Conservation (phyloP, 495 filamentous ascomycete genomes). For the Cercophora samala region DNA sequence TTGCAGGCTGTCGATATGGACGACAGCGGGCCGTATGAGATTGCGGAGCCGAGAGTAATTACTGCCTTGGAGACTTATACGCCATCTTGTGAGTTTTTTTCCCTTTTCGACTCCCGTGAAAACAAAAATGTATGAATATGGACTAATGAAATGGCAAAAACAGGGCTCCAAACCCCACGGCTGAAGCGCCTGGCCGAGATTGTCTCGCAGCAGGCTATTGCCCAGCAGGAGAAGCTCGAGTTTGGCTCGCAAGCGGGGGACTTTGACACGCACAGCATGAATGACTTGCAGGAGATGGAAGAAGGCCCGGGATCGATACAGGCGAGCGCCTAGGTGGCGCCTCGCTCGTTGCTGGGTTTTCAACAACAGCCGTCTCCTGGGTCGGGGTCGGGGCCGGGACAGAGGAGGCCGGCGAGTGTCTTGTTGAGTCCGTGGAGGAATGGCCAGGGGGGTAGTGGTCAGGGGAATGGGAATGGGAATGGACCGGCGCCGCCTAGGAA, state of each 20-base stretch:
- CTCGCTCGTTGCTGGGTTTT: slow-evolving; percentile 9
- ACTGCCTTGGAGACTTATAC: slow-evolving; percentile 97
- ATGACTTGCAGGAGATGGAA: slow-evolving; percentile 43
- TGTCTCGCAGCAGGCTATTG: slow-evolving; percentile 90
- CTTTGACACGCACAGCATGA: slow-evolving; percentile 36
- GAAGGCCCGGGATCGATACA: slow-evolving; percentile 34
- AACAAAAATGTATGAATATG: neutral
- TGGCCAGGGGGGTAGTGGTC: too few species aligned
- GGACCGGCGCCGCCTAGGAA: slow-evolving; percentile 3
- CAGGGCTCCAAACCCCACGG: slow-evolving; percentile 92
- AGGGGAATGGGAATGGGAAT: slow-evolving; percentile 6
- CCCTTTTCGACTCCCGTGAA: neutral
- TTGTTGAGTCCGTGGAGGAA: slow-evolving; percentile 24
- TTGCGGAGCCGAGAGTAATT: slow-evolving; percentile 93
- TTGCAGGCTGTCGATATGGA: slow-evolving; percentile 97
- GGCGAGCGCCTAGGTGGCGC: slow-evolving; percentile 35
- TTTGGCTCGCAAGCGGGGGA: slow-evolving; percentile 37
- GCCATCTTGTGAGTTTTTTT: slow-evolving; percentile 70
- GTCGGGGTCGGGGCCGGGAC: neutral
- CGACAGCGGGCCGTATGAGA: slow-evolving; percentile 98
- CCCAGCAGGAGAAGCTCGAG: slow-evolving; percentile 84
- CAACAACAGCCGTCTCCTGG: neutral
- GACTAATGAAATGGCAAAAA: slow-evolving; percentile 11
- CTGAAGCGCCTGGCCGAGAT: slow-evolving; percentile 95
- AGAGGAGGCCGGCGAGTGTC: slow-evolving; percentile 17